Base-by-base conservation (phyloP, 768 basidiomycete genomes). In the Mycena epipterygia region DNA sequence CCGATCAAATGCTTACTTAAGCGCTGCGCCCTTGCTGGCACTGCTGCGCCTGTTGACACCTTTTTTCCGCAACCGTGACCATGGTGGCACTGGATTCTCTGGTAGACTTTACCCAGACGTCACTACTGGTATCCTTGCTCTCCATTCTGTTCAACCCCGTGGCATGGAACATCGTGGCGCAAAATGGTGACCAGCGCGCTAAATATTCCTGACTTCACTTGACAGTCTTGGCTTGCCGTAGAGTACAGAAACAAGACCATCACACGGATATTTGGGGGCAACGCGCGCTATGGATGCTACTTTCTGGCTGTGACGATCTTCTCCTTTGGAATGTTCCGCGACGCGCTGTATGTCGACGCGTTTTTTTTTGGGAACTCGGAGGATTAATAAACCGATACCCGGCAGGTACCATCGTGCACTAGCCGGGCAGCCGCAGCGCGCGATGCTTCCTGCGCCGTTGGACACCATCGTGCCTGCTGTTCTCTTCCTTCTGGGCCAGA, bases 81-180 rank as follows among this genome's bases (percentile, higher is more conserved):
- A 71, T 66, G 70, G 33, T 61, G 11, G 39, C 70, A 12, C n/a
- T 67, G 29, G 70, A 71, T 25, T 39, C 64, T n/a, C 60, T 83
- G 44, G 76, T 97, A 3, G 91, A 97, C 82, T 76, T 87, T 32
- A 88, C 84, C 33, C 88, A 95, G 75, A 77, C 82, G 8, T 94
- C 94, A 25, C 79, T 98, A 44, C 87, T 86, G 76, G 60, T 93
- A 21, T 89, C 90, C 0, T 70, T 96, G n/a, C 81, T 88, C 5
- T 80, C 92, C 67, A 94, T 97, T 56, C 77, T 89, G 2, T 98
- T 98, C 85, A 98, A 98, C 76, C 97, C 97, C 0, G 90, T 91
- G 1, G 96, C 93, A 67, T 99, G 97, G 97, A 99, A 99, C 81
- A 90, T 96, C 71, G 90, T 97, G 32, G 97, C 97, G 29, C 91